phyloP scores from a whole-genome alignment of 441 rosid species.

The Gossypium schwendimanii region DNA sequence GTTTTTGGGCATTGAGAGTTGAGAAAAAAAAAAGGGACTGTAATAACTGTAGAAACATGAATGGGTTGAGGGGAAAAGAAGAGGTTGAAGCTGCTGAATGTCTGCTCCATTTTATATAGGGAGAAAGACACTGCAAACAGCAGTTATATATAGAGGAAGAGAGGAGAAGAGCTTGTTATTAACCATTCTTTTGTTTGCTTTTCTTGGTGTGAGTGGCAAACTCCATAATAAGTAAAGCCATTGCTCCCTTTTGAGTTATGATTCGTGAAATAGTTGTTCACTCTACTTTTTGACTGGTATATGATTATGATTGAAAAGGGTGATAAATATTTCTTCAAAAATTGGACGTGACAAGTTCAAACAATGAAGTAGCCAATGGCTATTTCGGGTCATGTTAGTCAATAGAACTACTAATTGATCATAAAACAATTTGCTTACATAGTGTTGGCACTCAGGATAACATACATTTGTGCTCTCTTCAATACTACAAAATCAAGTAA shows the following conservation, averaged over 20 bases:
- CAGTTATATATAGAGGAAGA: not conserved
- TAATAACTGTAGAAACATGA: constrained; percentile 9
- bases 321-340: not conserved
- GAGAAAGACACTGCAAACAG: constrained; percentile 15
- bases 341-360: no score
- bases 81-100: constrained; percentile 22
- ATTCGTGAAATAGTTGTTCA: no score
- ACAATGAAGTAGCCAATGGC: no score
- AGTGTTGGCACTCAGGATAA: no score
- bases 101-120: constrained; percentile 34
- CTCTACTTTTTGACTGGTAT: no score
- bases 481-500: no score
- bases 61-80: not conserved
- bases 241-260: not conserved
- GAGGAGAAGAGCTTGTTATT: constrained; percentile 19
- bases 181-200: constrained; percentile 36
- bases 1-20: not conserved
- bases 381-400: no score
- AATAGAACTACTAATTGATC: no score
- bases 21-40: constrained; percentile 8
- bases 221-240: constrained; percentile 26
- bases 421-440: no score
- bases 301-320: constrained; percentile 5
- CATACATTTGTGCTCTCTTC: no score
- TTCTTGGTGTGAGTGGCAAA: constrained; percentile 24